These are phyloP conservation scores for Auriscalpium orientale DNA, from an alignment of 768 basidiomycete genomes.

Conservation along the genomic window DNA sequence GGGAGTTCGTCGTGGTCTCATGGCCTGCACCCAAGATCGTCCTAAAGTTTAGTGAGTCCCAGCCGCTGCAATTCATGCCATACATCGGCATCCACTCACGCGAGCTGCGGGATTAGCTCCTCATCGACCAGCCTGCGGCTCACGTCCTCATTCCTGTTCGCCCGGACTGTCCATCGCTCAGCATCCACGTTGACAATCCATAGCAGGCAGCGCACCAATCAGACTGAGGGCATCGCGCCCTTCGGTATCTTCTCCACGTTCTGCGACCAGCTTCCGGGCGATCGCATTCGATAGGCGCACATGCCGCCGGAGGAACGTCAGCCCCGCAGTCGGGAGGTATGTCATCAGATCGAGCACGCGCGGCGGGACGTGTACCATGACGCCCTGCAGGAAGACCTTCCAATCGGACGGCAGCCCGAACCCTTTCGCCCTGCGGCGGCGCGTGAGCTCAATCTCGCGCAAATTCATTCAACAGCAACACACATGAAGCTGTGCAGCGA, in stretches of 20 bases:
- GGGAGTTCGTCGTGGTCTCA: conserved; percentile 6
- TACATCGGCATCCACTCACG: neutral
- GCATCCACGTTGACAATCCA: neutral
- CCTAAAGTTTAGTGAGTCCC: neutral
- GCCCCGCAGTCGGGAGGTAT: conserved; percentile 7
- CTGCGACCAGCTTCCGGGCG: conserved; percentile 3
- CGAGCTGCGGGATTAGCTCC: conserved; percentile 6
- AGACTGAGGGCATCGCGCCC: conserved; percentile 7
- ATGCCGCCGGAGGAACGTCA: conserved; percentile 8
- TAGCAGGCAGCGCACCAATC: neutral
- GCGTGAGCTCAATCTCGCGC: neutral
- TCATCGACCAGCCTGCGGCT: conserved; percentile 5
- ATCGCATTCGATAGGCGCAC: conserved; percentile 3
- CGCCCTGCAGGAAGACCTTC: conserved; percentile 10
- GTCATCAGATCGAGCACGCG: conserved; percentile 2
- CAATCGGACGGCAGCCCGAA: conserved; percentile 9
- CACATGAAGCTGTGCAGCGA: conserved; percentile 10
- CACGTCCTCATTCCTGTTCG: conserved; percentile 3
- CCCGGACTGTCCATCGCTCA: neutral
- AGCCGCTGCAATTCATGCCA: neutral
- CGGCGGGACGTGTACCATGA: conserved; percentile 5
- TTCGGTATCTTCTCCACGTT: neutral
- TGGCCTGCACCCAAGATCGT: conserved; percentile 9
- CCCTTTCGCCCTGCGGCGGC: conserved; percentile 6
- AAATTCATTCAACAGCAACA: neutral